Percentiles rank a stretch among this genome's conserved stretches.
Evolutionary conservation across 176 grass and related monocot species (phyloP).

Genomic region (Hyparrhenia diplandra): DNA sequence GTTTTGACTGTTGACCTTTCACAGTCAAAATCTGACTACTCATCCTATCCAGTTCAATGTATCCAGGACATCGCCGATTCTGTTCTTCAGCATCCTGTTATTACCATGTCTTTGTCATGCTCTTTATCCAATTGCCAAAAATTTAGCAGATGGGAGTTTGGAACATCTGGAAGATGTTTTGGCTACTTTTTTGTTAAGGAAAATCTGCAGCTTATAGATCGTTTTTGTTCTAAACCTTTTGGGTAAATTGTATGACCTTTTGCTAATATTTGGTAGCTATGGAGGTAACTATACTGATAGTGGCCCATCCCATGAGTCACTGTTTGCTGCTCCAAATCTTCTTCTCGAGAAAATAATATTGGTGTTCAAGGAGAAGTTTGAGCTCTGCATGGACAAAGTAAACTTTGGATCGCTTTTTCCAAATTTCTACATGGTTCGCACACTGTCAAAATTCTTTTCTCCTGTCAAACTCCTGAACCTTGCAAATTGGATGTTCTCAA

Average conservation of each 20-base stretch:
- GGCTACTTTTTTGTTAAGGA: constrained; percentile 49
- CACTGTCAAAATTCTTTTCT: constrained; percentile 58
- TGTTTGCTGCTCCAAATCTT: constrained; percentile 45
- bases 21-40: constrained; percentile 14
- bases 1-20: constrained; percentile 29
- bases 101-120: constrained; percentile 43
- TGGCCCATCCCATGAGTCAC: constrained; percentile 34
- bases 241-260: constrained; percentile 57
- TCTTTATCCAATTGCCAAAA: constrained; percentile 44
- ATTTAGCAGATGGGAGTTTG: constrained; percentile 35
- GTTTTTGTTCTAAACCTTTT: constrained; percentile 62
- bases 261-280: constrained; percentile 23
- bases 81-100: constrained; percentile 69
- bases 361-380: constrained; percentile 73
- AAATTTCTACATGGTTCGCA: constrained; percentile 51
- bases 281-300: constrained; percentile 17
- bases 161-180: constrained; percentile 40
- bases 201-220: constrained; percentile 51
- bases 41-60: constrained; percentile 22
- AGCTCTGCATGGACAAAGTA: constrained; percentile 40
- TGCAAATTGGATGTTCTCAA: constrained; percentile 68
- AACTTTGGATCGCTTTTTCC: constrained; percentile 51
- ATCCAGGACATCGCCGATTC: constrained; percentile 54
- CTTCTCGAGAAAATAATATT: constrained; percentile 50
- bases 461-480: constrained; percentile 75